phyloP scores from a whole-genome alignment of 345 rosid species.

The Salix brachista region DNA sequence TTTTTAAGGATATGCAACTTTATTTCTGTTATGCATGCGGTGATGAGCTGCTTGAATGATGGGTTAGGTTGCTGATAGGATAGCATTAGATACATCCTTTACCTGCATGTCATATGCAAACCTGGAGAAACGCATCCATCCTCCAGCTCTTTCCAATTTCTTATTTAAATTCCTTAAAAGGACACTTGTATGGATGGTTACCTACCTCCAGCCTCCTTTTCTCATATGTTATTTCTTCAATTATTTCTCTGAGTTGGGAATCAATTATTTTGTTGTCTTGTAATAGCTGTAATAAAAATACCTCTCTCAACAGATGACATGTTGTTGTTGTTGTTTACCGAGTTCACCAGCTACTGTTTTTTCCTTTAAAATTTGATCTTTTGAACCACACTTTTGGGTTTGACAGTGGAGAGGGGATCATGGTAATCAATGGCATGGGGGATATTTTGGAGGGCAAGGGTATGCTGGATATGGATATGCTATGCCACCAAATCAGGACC shows the following conservation, averaged over 20 bases:
- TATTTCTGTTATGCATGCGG: neutral
- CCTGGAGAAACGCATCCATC: neutral
- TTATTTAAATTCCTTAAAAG: neutral
- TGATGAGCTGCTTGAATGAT: neutral
- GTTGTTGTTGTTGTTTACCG: neutral
- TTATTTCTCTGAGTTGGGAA: neutral
- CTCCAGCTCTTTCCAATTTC: neutral
- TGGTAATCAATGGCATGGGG: conserved; percentile 71
- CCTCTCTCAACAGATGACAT: no score
- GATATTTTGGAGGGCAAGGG: conserved; percentile 59
- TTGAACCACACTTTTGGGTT: neutral
- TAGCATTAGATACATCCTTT: neutral
- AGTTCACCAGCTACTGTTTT: neutral
- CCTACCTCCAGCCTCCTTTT: neutral
- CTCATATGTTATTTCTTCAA: neutral
- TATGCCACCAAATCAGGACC: conserved; percentile 42
- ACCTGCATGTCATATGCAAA: neutral
- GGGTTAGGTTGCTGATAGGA: neutral
- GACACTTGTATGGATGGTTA: neutral
- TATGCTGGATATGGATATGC: conserved; percentile 60
- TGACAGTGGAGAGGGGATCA: conserved; percentile 76
- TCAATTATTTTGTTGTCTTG: neutral
- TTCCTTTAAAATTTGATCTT: neutral
- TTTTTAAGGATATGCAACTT: neutral
- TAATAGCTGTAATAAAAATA: neutral